Conservation (phyloP, 2,329 filamentous ascomycete genomes). For the Nemania sp. region DNA sequence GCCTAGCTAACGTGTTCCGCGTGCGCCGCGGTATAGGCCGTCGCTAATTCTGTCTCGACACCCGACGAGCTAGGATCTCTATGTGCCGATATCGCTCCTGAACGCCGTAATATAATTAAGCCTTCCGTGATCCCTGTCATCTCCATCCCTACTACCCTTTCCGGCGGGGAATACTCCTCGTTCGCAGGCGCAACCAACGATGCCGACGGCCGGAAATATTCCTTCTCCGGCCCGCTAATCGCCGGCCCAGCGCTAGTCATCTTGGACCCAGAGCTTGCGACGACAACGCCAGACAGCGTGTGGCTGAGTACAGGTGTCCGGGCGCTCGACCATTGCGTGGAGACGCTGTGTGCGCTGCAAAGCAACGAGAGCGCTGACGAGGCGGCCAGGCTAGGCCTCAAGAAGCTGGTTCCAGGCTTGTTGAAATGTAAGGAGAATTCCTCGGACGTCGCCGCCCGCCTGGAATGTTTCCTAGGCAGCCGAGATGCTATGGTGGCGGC, state of each 20-base stretch:
- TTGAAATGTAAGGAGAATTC: slow-evolving; percentile 44
- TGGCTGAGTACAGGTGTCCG: slow-evolving; percentile 67
- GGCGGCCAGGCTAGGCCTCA: slow-evolving; percentile 39
- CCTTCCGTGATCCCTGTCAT: slow-evolving; percentile 49
- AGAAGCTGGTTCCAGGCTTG: slow-evolving; percentile 42
- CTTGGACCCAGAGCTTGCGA: slow-evolving; percentile 64
- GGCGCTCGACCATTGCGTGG: slow-evolving; percentile 52
- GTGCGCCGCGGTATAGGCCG: slow-evolving; percentile 46
- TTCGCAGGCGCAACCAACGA: slow-evolving; percentile 50
- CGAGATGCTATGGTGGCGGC: slow-evolving; percentile 64
- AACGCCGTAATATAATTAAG: slow-evolving; percentile 40
- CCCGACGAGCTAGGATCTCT: slow-evolving; percentile 55
- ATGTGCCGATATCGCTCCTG: slow-evolving; percentile 43
- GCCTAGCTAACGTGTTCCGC: too few species aligned
- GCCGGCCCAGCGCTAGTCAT: slow-evolving; percentile 65
- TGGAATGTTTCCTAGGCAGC: slow-evolving; percentile 63
- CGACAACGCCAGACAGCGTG: slow-evolving; percentile 63
- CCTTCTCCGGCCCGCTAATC: slow-evolving; percentile 49
- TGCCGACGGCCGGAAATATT: slow-evolving; percentile 45
- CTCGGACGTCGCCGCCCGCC: slow-evolving; percentile 56
- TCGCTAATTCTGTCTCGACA: slow-evolving; percentile 60
- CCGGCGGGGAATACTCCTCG: slow-evolving; percentile 53
- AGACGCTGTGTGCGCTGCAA: slow-evolving; percentile 47
- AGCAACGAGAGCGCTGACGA: slow-evolving; percentile 42
- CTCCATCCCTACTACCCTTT: slow-evolving; percentile 53